Evolutionary conservation across 129 eudicot genomes (phyloP).

Genomic region (Tanacetum coccineum): DNA sequence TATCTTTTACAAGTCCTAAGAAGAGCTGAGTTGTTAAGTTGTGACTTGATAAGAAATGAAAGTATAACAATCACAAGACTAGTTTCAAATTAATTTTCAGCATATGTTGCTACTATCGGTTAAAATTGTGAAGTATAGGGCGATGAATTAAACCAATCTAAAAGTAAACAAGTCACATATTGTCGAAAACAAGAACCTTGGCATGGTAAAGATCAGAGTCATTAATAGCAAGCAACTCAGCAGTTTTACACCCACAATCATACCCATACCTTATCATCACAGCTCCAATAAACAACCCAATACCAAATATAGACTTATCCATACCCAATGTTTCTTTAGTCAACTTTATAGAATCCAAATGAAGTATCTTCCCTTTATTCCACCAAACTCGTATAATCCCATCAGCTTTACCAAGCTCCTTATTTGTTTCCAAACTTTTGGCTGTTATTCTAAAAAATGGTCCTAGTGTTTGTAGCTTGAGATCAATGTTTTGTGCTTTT

Average conservation of each 20-base stretch:
- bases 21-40: too few relatives aligned
- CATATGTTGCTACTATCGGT: too few relatives aligned
- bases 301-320: constrained; percentile 83
- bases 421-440: constrained; percentile 42
- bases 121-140: too few relatives aligned
- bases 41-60: too few relatives aligned
- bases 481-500: constrained; percentile 59
- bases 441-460: constrained; percentile 86
- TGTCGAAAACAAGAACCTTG: constrained; percentile 44
- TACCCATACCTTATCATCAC: constrained; percentile 77
- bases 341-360: constrained; percentile 78
- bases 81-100: too few relatives aligned
- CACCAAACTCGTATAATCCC: constrained; percentile 73
- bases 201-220: constrained; percentile 78
- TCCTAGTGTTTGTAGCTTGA: constrained; percentile 56
- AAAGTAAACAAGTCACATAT: too few relatives aligned
- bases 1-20: too few relatives aligned
- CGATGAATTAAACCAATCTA: too few relatives aligned
- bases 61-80: too few relatives aligned
- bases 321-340: constrained; percentile 67
- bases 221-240: constrained; percentile 88
- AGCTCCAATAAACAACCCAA: constrained; percentile 90
- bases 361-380: constrained; percentile 64
- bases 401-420: constrained; percentile 71
- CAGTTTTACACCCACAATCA: constrained; percentile 75